phyloP scores from a whole-genome alignment of 2,329 filamentous ascomycete genomes.

The Penicillium fuscoglaucum region DNA sequence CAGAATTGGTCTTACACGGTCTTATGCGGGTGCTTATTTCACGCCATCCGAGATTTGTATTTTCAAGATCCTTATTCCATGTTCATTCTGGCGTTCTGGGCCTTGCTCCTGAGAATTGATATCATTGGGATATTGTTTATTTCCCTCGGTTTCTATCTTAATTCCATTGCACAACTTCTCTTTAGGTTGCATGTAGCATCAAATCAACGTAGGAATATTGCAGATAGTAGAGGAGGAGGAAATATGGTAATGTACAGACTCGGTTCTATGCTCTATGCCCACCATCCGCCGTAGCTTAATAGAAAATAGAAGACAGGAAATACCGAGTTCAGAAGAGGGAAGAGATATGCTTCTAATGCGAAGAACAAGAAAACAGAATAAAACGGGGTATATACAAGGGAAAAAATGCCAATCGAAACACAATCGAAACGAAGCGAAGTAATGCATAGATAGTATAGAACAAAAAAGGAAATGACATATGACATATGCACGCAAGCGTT shows the following conservation, averaged over 20 bases:
- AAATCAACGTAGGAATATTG: neutral
- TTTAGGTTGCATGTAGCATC: neutral
- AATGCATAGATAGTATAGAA: neutral
- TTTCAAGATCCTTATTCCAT: conserved; percentile 1
- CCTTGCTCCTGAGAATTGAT: conserved; percentile 1
- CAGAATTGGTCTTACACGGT: neutral
- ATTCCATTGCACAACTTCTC: neutral
- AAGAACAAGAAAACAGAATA: neutral
- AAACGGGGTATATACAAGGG: conserved; percentile 7
- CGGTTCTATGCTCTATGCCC: neutral
- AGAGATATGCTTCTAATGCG: neutral
- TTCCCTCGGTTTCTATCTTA: neutral
- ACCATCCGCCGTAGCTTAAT: neutral
- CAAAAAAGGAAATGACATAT: neutral
- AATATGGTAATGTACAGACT: neutral
- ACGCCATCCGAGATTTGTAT: neutral
- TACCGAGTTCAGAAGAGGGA: neutral
- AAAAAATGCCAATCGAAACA: neutral
- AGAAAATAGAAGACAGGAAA: neutral
- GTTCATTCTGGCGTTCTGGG: conserved; percentile 2
- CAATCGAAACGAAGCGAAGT: neutral
- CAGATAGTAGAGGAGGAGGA: neutral
- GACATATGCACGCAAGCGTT: neutral
- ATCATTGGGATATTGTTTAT: neutral
- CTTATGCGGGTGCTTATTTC: neutral